phyloP scores from a whole-genome alignment of 2,329 filamentous ascomycete genomes.

The Akanthomyces dipterigenus region DNA sequence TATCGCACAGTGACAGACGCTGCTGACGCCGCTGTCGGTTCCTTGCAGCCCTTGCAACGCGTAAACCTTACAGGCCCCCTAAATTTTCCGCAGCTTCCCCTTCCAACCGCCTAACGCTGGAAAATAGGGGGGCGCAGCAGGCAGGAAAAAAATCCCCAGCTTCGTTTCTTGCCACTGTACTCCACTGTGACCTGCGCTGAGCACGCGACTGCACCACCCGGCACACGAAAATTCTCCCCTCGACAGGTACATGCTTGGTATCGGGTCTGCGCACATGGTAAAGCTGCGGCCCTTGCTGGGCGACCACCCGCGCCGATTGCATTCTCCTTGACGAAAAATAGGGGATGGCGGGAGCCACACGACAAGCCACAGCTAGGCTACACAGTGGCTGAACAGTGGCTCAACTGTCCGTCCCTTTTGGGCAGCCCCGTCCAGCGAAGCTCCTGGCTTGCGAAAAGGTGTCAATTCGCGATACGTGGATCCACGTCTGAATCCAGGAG shows the following conservation, averaged over 20 bases:
- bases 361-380: neutral
- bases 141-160: neutral
- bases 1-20: neutral
- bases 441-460: constrained; percentile 14
- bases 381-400: neutral
- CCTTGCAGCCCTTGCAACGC: neutral
- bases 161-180: constrained; percentile 6
- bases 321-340: neutral
- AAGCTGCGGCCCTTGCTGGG: neutral
- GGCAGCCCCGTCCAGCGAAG: neutral
- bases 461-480: constrained; percentile 16
- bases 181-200: neutral
- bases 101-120: neutral
- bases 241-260: neutral
- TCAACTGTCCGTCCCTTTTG: neutral
- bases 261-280: neutral
- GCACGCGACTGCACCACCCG: constrained; percentile 6
- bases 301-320: neutral
- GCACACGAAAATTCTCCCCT: neutral
- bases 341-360: neutral
- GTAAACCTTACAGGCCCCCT: neutral
- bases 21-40: too few species aligned
- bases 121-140: constrained; percentile 5
- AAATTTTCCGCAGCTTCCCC: neutral
- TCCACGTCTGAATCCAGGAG: constrained; percentile 10